A percentile compares a stretch with the other conserved stretches of the same genome.
Evolutionary conservation across 805 yeast species (phyloP).

Genomic region (Monosporozyma unispora): DNA sequence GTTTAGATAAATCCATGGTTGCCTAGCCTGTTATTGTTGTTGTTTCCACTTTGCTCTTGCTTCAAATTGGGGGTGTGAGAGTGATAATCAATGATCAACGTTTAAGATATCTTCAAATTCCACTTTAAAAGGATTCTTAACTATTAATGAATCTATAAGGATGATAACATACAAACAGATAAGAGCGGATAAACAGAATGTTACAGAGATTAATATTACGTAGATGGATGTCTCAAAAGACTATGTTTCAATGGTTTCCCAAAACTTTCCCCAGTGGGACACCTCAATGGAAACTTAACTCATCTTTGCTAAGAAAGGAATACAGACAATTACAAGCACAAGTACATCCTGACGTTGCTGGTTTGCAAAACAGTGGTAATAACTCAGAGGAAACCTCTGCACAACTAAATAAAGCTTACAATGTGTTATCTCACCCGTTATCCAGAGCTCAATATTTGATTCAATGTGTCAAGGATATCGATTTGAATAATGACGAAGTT

Average conservation of each 20-base stretch:
- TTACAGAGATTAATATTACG: neutral
- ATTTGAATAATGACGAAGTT: slow-evolving; percentile 51
- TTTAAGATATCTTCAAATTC: neutral
- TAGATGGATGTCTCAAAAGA: slow-evolving; percentile 1
- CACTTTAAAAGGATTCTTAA: neutral
- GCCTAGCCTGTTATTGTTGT: neutral
- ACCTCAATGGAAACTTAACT: slow-evolving; percentile 59
- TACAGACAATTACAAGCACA: slow-evolving; percentile 63
- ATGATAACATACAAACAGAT: neutral
- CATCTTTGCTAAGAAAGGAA: slow-evolving; percentile 55
- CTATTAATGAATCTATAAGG: too few relatives aligned
- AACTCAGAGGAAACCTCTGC: slow-evolving; percentile 32
- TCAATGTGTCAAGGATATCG: slow-evolving; percentile 36
- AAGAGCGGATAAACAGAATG: neutral
- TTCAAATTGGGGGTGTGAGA: neutral
- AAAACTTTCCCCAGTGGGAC: slow-evolving; percentile 57
- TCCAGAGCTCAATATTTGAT: slow-evolving; percentile 57
- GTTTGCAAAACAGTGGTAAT: slow-evolving; percentile 12
- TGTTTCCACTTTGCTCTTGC: neutral
- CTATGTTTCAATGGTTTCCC: slow-evolving; percentile 43
- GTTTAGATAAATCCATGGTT: slow-evolving; percentile 12
- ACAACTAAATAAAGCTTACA: slow-evolving; percentile 66
- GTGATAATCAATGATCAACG: neutral
- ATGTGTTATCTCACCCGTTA: slow-evolving; percentile 61
- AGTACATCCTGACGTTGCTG: slow-evolving; percentile 67